Evolutionary conservation across 169 alveolate genomes (phyloP).

Genomic region (Sarcocystis neurona): DNA sequence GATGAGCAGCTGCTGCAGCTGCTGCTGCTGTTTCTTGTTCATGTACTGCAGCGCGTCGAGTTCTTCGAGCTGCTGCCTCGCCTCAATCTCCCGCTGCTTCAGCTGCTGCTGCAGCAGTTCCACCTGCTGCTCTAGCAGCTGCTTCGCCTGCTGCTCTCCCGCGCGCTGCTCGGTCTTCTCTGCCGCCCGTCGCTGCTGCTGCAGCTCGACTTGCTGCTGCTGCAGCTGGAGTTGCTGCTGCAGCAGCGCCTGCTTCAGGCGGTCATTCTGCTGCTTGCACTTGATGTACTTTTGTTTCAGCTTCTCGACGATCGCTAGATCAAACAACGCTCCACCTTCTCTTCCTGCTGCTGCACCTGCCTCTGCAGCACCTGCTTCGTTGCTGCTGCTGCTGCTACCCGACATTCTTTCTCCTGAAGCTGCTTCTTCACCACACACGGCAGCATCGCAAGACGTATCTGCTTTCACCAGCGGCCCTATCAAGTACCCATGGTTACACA

Average conservation of each 20-base stretch:
- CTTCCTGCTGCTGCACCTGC: too few relatives aligned
- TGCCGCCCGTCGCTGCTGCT: neutral
- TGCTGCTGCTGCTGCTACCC: too few relatives aligned
- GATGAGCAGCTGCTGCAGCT: conserved; percentile 26
- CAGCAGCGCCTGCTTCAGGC: conserved; percentile 13
- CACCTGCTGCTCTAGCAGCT: too few relatives aligned
- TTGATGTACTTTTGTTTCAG: conserved; percentile 32
- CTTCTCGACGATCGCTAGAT: conserved; percentile 22
- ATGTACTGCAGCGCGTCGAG: conserved; percentile 30
- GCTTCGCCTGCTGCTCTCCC: too few relatives aligned
- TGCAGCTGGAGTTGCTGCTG: conserved; percentile 15
- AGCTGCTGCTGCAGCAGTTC: too few relatives aligned
- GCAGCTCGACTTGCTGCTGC: neutral
- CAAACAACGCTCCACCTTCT: too few relatives aligned
- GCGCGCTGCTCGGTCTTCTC: neutral
- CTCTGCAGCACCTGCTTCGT: too few relatives aligned
- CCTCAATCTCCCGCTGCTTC: conserved; percentile 15
- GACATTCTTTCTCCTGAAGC: too few relatives aligned
- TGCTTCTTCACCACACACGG: too few relatives aligned
- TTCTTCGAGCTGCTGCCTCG: neutral
- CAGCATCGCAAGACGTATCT: too few relatives aligned
- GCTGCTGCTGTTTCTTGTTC: conserved; percentile 22
- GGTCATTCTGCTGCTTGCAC: conserved; percentile 47
- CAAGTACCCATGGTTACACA: too few relatives aligned
- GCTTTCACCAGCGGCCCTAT: too few relatives aligned